phyloP scores from a whole-genome alignment of 163 green algal genomes.

The Chlamydomonas reinhardtii region DNA sequence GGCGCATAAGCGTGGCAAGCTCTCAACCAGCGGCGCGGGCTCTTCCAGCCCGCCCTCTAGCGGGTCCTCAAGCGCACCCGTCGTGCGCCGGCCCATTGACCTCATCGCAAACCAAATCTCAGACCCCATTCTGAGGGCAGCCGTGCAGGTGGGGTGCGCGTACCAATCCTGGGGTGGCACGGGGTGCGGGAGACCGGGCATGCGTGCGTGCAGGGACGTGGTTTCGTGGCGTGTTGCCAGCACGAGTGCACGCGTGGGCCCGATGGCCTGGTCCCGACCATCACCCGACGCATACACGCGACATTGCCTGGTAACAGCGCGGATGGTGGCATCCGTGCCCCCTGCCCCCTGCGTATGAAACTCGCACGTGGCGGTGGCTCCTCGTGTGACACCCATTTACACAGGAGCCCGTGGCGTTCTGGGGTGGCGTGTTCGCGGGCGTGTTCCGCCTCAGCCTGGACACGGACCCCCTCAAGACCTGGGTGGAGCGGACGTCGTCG shows the following conservation, averaged over 20 bases:
- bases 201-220: too few relatives aligned
- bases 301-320: too few relatives aligned
- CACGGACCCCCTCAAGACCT: conserved; percentile 57
- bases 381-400: too few relatives aligned
- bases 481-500: conserved; percentile 53
- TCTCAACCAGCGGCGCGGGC: background rate
- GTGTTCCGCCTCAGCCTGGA: conserved; percentile 53
- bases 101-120: conserved; percentile 1
- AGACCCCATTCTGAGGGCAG: conserved; percentile 27
- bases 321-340: too few relatives aligned
- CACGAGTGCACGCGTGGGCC: too few relatives aligned
- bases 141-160: conserved; percentile 22
- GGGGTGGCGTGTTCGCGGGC: conserved; percentile 59
- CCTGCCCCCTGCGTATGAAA: too few relatives aligned
- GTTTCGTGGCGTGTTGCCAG: too few relatives aligned
- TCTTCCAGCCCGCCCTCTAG: background rate
- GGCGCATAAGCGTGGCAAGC: background rate
- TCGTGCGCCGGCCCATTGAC: background rate
- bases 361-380: too few relatives aligned
- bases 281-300: too few relatives aligned
- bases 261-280: too few relatives aligned
- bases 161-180: background rate
- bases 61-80: background rate
- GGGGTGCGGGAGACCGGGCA: too few relatives aligned
- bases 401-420: conserved; percentile 62